A percentile compares a stretch with the other conserved stretches of the same genome.
Evolutionary conservation across 805 yeast genomes (phyloP).

Genomic region (Candida nemodendra): DNA sequence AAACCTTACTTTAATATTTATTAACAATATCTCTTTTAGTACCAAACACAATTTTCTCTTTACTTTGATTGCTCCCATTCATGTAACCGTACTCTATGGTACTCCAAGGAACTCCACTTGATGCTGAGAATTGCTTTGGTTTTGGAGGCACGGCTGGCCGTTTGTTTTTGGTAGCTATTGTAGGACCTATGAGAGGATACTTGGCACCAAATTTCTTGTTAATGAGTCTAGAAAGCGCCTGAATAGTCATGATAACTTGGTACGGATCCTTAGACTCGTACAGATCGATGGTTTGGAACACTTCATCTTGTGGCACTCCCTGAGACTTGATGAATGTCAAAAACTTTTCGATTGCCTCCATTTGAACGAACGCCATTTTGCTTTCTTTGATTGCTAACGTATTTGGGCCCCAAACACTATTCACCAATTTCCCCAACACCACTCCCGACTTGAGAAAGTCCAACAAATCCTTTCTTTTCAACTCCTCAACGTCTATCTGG

Average conservation of each 20-base stretch:
- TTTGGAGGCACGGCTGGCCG: conserved; percentile 54
- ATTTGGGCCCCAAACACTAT: conserved; percentile 38
- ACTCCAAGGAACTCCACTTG: conserved; percentile 47
- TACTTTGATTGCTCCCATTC: conserved; percentile 53
- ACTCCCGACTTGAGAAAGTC: conserved; percentile 62
- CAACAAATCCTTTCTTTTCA: conserved; percentile 42
- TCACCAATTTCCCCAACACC: conserved; percentile 46
- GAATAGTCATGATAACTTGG: conserved; percentile 70
- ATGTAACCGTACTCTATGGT: conserved; percentile 59
- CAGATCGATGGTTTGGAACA: conserved; percentile 76
- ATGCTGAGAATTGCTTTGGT: conserved; percentile 44
- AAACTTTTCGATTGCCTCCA: conserved; percentile 83
- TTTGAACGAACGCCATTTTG: conserved; percentile 73
- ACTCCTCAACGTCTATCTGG: conserved; percentile 19
- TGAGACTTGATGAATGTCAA: conserved; percentile 56
- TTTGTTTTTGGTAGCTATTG: conserved; percentile 45
- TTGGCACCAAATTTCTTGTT: conserved; percentile 48
- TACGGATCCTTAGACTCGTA: conserved; percentile 75
- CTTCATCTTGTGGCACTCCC: conserved; percentile 79
- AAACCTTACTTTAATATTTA: conserved; percentile 10
- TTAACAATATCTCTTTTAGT: conserved; percentile 44
- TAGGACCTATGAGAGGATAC: conserved; percentile 58
- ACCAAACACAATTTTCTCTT: conserved; percentile 56
- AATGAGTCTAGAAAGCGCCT: conserved; percentile 70
- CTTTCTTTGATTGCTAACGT: conserved; percentile 54